Conservation (phyloP, 306 rosid genomes). For the Amphicarpaea edgeworthii region DNA sequence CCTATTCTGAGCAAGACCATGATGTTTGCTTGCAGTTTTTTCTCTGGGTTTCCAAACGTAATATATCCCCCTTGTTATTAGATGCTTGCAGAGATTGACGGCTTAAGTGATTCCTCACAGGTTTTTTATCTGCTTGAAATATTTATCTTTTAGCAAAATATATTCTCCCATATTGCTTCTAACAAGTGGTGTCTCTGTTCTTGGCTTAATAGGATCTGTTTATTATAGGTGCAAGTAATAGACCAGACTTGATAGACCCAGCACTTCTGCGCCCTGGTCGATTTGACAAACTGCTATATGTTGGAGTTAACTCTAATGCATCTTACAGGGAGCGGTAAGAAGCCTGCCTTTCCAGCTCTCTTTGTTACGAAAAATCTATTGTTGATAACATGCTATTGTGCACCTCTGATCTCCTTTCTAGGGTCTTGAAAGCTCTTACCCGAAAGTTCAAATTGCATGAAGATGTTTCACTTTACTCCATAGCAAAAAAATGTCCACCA, state of each 20-base stretch:
- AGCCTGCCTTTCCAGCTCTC: slow-evolving; percentile 2
- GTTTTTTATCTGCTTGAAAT: slow-evolving; percentile 49
- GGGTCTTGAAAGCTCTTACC: slow-evolving; percentile 93
- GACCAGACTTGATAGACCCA: slow-evolving; percentile 96
- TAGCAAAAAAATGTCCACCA: slow-evolving; percentile 85
- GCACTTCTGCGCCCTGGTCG: slow-evolving; percentile 96
- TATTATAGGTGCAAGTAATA: slow-evolving; percentile 97
- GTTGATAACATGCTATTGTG: slow-evolving; percentile 8
- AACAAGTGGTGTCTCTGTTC: slow-evolving; percentile 41
- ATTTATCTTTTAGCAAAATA: slow-evolving; percentile 14
- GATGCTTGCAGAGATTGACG: slow-evolving; percentile 99
- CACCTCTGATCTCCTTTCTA: slow-evolving; percentile 38
- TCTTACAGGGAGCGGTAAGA: slow-evolving; percentile 84
- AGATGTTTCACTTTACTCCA: slow-evolving; percentile 75
- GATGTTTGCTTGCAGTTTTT: slow-evolving; percentile 22
- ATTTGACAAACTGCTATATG: slow-evolving; percentile 90
- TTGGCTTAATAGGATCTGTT: slow-evolving; percentile 75
- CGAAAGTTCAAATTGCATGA: slow-evolving; percentile 81
- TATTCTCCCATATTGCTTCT: slow-evolving; percentile 35
- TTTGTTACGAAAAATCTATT: slow-evolving; percentile 2
- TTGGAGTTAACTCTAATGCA: slow-evolving; percentile 90
- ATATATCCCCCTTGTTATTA: slow-evolving; percentile 47
- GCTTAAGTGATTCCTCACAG: slow-evolving; percentile 92
- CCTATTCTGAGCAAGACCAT: slow-evolving; percentile 23
- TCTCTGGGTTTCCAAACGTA: slow-evolving; percentile 41